Percentiles rank a stretch among this genome's conserved stretches.
phyloP scores from a whole-genome alignment of 163 green algal genomes.

The Volvox carteri region DNA sequence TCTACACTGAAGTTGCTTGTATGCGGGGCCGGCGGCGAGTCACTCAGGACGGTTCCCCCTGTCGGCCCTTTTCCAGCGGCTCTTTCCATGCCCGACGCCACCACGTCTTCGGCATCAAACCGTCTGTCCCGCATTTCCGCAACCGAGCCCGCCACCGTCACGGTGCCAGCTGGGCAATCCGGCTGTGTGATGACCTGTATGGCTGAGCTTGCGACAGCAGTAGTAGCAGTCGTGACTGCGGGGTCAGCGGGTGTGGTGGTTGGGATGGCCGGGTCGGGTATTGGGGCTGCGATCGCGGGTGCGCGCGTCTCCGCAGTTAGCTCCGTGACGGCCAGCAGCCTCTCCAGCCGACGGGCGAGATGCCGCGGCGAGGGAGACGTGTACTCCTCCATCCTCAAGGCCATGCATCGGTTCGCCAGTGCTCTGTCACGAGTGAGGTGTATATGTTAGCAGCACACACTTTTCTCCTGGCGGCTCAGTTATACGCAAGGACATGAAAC shows the following conservation, averaged over 20 bases:
- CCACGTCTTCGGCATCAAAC: too few relatives aligned
- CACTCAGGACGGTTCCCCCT: background rate
- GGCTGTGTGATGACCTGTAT: too few relatives aligned
- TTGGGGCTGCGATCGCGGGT: background rate
- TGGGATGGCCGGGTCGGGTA: background rate
- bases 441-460: too few relatives aligned
- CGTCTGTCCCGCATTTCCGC: background rate
- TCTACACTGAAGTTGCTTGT: background rate
- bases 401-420: background rate
- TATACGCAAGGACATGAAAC: too few relatives aligned
- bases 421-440: background rate
- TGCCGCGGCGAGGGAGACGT: conserved; percentile 19
- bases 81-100: background rate
- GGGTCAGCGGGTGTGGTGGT: background rate
- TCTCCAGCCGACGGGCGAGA: conserved; percentile 24
- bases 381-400: conserved; percentile 1
- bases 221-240: background rate
- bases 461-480: too few relatives aligned
- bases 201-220: background rate
- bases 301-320: background rate
- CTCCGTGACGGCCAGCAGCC: background rate
- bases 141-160: background rate
- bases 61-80: background rate
- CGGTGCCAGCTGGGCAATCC: too few relatives aligned
- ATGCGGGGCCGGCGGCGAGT: background rate